A percentile compares a stretch with the other conserved stretches of the same genome.
Conservation (phyloP, 73 alveolate species). For the Symbiodinium natans region DNA sequence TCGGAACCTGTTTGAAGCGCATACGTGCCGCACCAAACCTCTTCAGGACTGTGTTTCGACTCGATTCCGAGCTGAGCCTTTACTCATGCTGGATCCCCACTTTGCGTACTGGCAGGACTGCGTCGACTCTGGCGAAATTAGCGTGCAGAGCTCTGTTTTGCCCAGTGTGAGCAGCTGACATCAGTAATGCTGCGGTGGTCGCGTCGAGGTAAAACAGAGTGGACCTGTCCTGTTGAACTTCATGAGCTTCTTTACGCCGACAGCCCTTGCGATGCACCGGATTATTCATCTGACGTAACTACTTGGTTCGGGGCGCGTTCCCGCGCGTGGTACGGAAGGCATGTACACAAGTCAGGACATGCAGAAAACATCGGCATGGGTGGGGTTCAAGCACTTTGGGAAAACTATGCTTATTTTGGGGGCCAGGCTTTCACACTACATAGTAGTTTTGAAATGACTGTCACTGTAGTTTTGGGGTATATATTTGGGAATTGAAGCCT, state of each 20-base stretch:
- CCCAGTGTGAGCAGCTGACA: neutral
- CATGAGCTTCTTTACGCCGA: constrained; percentile 85
- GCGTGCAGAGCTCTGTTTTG: neutral
- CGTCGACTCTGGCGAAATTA: neutral
- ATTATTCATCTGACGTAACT: neutral
- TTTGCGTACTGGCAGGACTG: neutral
- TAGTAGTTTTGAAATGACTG: no score
- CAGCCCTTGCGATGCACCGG: neutral
- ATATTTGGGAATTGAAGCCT: neutral
- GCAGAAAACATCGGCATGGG: no score
- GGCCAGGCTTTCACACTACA: no score
- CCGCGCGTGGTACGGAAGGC: no score
- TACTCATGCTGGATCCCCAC: no score
- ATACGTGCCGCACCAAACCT: constrained; percentile 4
- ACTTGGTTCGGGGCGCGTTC: neutral
- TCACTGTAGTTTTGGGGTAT: neutral
- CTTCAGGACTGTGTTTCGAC: constrained; percentile 7
- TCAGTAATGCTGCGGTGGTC: neutral
- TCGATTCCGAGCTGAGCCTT: no score
- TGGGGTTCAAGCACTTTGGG: no score
- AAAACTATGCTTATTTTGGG: no score
- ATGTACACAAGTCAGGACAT: no score
- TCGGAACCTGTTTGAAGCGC: constrained; percentile 75
- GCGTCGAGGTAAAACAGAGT: neutral
- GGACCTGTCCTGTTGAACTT: constrained; percentile 51